A percentile compares a stretch with the other conserved stretches of the same genome.
Conservation (phyloP, 768 basidiomycete genomes). For the Boletus rubescentipes region DNA sequence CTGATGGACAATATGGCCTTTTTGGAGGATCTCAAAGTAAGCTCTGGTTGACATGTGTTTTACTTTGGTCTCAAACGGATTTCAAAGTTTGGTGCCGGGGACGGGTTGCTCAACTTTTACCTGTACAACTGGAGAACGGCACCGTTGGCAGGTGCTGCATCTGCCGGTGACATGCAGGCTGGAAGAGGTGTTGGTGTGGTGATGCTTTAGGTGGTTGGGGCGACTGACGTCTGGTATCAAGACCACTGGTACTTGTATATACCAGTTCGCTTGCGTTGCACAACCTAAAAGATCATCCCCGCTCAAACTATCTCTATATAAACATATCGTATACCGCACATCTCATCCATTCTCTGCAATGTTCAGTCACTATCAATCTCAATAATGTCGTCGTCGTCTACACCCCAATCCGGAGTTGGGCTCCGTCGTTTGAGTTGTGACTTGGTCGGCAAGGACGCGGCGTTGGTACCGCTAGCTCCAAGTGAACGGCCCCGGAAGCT, state of each 20-base stretch:
- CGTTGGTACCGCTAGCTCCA: slow-evolving; percentile 53
- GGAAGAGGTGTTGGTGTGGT: slow-evolving; percentile 88
- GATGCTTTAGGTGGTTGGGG: slow-evolving; percentile 63
- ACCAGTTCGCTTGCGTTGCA: neutral
- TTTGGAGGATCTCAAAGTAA: slow-evolving; percentile 79
- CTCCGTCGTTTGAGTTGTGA: slow-evolving; percentile 45
- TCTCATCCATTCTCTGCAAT: neutral
- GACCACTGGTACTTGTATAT: neutral
- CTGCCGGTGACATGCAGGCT: slow-evolving; percentile 48
- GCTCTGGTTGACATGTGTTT: slow-evolving; percentile 14
- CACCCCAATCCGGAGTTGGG: slow-evolving; percentile 79
- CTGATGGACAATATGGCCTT: slow-evolving; percentile 91
- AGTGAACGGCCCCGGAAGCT: slow-evolving; percentile 38
- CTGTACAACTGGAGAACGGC: slow-evolving; percentile 94
- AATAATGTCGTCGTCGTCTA: slow-evolving; percentile 83
- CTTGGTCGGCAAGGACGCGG: slow-evolving; percentile 46
- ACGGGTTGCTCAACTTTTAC: slow-evolving; percentile 90
- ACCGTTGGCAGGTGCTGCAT: slow-evolving; percentile 67
- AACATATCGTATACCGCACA: slow-evolving; percentile 8
- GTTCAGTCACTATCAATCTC: slow-evolving; percentile 78
- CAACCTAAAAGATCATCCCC: neutral
- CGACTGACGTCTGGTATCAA: neutral
- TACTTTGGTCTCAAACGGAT: slow-evolving; percentile 4
- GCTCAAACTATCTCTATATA: neutral
- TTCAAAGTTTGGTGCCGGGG: slow-evolving; percentile 83